Evolutionary conservation across 371 early-diverging fungal genomes (phyloP).

Genomic region (Actinomortierella ambigua): DNA sequence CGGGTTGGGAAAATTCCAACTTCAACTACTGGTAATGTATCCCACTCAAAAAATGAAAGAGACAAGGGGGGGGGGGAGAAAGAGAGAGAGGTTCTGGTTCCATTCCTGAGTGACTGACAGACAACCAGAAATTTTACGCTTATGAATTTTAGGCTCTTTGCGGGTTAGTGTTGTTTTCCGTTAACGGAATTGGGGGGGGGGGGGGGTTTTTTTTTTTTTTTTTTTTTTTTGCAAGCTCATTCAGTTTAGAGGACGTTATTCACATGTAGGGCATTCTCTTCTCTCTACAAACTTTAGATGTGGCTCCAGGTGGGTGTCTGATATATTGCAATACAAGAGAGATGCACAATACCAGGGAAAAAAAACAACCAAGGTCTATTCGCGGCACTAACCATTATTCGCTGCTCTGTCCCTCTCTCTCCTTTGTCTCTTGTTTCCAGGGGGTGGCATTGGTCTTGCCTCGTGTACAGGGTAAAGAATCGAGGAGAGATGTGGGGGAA

Average conservation of each 20-base stretch:
- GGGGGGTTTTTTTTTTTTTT: too few relatives aligned
- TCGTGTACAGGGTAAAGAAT: constrained; percentile 29
- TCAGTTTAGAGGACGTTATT: too few relatives aligned
- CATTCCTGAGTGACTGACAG: too few relatives aligned
- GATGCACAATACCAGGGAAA: too few relatives aligned
- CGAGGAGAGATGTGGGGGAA: too few relatives aligned
- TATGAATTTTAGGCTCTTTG: constrained; percentile 62
- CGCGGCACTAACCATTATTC: neutral
- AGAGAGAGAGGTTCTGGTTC: neutral
- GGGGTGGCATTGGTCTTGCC: constrained; percentile 30
- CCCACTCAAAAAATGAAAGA: neutral
- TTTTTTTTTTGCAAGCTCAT: too few relatives aligned
- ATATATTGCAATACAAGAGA: too few relatives aligned
- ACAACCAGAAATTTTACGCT: neutral
- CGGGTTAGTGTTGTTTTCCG: constrained; percentile 87
- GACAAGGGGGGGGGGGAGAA: neutral
- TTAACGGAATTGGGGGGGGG: constrained; percentile 70
- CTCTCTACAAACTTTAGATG: constrained; percentile 65
- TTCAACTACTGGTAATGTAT: constrained; percentile 65
- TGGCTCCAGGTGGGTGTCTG: constrained; percentile 71
- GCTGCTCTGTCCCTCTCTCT: too few relatives aligned
- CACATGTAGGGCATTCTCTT: too few relatives aligned
- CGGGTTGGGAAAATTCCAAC: constrained; percentile 81
- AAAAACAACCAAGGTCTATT: too few relatives aligned
- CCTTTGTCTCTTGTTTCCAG: constrained; percentile 1